These are phyloP conservation scores for Corrigiola litoralis DNA, from an alignment of 179 eudicot species.

Conservation along the genomic window DNA sequence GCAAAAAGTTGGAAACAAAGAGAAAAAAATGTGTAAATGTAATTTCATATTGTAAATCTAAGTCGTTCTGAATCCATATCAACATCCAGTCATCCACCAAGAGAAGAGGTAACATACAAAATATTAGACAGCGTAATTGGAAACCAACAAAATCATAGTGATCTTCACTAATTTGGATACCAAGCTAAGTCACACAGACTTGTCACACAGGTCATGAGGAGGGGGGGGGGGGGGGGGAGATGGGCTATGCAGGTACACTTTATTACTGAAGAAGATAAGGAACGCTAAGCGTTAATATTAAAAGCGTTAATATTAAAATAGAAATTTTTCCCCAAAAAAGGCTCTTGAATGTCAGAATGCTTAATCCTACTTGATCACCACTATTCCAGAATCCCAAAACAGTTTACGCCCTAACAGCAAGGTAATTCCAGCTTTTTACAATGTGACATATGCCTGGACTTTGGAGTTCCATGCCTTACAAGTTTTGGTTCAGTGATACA, in stretches of 20 bases:
- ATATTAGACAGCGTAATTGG: too few relatives aligned
- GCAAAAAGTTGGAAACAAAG: not conserved
- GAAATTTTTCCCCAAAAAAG: too few relatives aligned
- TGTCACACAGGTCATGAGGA: too few relatives aligned
- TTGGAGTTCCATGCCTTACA: not conserved
- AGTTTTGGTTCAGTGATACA: not conserved
- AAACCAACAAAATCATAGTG: too few relatives aligned
- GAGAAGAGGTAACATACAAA: not conserved
- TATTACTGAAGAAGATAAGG: not conserved
- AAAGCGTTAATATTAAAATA: too few relatives aligned
- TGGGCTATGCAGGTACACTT: not conserved
- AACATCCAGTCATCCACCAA: not conserved
- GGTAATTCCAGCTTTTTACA: not conserved
- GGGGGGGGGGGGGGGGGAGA: too few relatives aligned
- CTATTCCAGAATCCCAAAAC: not conserved
- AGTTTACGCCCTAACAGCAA: not conserved
- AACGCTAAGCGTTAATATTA: not conserved
- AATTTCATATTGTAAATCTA: too few relatives aligned
- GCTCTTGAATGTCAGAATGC: not conserved
- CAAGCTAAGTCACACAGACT: too few relatives aligned
- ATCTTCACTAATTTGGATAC: too few relatives aligned
- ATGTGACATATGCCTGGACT: too few relatives aligned
- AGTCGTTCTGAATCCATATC: slow-evolving; percentile 1
- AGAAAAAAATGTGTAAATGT: not conserved
- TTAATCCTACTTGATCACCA: not conserved